A percentile compares a stretch with the other conserved stretches of the same genome.
Conservation (phyloP, 495 filamentous ascomycete genomes). For the Cercophora newfieldiana region DNA sequence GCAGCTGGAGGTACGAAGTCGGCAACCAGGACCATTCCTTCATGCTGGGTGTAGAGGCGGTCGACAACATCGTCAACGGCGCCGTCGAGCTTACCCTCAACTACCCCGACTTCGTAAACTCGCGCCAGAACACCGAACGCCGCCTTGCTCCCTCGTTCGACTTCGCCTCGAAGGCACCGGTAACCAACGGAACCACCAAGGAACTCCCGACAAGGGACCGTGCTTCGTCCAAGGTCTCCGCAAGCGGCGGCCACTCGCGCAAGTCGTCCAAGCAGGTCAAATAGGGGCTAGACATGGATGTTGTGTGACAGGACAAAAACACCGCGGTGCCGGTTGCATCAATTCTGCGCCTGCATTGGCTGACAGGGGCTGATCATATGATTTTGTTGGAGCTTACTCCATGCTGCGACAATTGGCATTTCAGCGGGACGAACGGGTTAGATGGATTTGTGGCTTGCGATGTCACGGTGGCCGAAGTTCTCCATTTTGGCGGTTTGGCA, state of each 20-base stretch:
- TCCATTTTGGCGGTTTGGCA: background rate
- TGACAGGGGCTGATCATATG: background rate
- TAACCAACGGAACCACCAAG: conserved; percentile 23
- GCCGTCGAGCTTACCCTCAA: conserved; percentile 95
- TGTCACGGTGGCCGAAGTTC: no score
- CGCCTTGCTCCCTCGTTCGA: conserved; percentile 70
- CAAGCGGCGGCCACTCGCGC: conserved; percentile 30
- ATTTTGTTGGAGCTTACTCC: background rate
- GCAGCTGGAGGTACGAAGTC: conserved; percentile 94
- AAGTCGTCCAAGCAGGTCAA: conserved; percentile 37
- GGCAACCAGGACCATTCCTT: conserved; percentile 98
- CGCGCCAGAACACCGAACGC: conserved; percentile 82
- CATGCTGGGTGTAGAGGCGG: conserved; percentile 97
- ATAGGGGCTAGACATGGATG: background rate
- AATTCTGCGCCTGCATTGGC: background rate
- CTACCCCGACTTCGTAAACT: conserved; percentile 98
- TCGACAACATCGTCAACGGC: conserved; percentile 92
- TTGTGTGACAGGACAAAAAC: background rate
- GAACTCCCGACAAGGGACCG: conserved; percentile 37
- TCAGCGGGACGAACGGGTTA: background rate
- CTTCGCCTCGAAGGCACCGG: conserved; percentile 23
- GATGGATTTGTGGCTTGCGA: background rate
- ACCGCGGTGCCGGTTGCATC: background rate
- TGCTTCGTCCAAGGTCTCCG: conserved; percentile 35
- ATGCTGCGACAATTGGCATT: background rate